These are phyloP conservation scores for Apiotrichum porosum DNA, from an alignment of 1,284 basidiomycete species.

Conservation along the genomic window DNA sequence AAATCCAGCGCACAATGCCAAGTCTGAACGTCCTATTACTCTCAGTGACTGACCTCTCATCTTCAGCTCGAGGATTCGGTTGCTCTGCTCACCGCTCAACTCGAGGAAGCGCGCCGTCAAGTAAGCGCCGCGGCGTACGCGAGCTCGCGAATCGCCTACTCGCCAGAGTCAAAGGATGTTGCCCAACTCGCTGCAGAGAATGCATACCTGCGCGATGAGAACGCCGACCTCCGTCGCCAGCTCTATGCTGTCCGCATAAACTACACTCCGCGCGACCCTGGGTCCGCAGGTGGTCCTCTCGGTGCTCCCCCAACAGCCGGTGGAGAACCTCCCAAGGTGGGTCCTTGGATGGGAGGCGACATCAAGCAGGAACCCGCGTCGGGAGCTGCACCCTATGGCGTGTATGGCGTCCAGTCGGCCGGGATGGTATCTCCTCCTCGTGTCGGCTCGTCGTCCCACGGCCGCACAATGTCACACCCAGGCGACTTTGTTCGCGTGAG, in stretches of 20 bases:
- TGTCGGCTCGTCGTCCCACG: conserved; percentile 9
- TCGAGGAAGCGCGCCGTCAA: conserved; percentile 42
- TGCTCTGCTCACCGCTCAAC: conserved; percentile 31
- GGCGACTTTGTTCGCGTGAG: conserved; percentile 20
- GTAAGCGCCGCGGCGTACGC: conserved; percentile 31
- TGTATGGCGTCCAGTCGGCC: conserved; percentile 9
- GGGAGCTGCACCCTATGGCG: not conserved
- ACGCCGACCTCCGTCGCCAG: conserved; percentile 39
- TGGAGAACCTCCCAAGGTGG: conserved; percentile 8
- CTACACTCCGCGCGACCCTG: conserved; percentile 10
- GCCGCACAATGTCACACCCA: conserved; percentile 19
- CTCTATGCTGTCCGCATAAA: conserved; percentile 29
- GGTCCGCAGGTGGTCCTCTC: conserved; percentile 5
- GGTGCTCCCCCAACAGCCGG: conserved; percentile 2
- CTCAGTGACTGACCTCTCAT: not conserved
- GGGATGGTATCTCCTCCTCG: conserved; percentile 14
- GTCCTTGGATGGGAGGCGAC: conserved; percentile 12
- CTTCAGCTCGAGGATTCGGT: conserved; percentile 41
- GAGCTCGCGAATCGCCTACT: conserved; percentile 16
- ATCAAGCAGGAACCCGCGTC: conserved; percentile 10
- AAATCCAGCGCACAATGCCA: not conserved
- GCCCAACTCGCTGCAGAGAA: conserved; percentile 36
- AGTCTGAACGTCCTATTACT: not conserved
- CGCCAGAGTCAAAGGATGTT: conserved; percentile 33
- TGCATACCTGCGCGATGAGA: conserved; percentile 41